phyloP scores from a whole-genome alignment of 2,329 filamentous ascomycete species.

The Fusarium incarnatum region DNA sequence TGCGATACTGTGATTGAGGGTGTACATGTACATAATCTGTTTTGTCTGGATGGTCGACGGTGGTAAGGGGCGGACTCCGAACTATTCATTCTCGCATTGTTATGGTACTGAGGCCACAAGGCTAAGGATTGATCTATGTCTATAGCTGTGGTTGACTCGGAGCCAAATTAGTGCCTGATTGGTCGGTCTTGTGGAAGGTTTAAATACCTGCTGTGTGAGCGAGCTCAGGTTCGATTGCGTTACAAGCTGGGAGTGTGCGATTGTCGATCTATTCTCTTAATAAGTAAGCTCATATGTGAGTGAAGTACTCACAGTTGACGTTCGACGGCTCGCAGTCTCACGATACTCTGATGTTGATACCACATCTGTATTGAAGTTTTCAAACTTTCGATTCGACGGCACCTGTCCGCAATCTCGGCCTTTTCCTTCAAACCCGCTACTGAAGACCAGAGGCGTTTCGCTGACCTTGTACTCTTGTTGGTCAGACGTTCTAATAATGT shows the following conservation, averaged over 20 bases:
- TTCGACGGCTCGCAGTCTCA: background rate
- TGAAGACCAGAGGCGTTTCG: rapidly evolving
- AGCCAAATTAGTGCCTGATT: rapidly evolving
- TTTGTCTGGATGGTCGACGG: rapidly evolving
- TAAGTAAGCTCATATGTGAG: rapidly evolving
- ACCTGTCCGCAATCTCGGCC: rapidly evolving
- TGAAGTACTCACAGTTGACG: rapidly evolving
- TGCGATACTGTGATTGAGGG: background rate
- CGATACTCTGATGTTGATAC: background rate
- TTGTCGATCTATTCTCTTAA: background rate
- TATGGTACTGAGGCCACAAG: no score
- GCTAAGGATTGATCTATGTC: background rate
- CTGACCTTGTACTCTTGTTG: rapidly evolving
- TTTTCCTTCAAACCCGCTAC: background rate
- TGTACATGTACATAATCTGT: rapidly evolving
- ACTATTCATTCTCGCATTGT: no score
- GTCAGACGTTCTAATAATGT: rapidly evolving
- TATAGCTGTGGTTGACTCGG: rapidly evolving
- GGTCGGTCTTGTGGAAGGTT: no score
- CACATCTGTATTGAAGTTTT: background rate
- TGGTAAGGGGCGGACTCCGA: no score
- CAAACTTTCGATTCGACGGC: background rate
- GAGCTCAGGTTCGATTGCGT: background rate
- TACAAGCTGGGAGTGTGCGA: no score
- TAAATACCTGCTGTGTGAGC: background rate